Percentiles rank a stretch among this genome's conserved stretches.
These are phyloP conservation scores for Skeletonema potamos DNA, from an alignment of 108 stramenopile species.

Conservation along the genomic window DNA sequence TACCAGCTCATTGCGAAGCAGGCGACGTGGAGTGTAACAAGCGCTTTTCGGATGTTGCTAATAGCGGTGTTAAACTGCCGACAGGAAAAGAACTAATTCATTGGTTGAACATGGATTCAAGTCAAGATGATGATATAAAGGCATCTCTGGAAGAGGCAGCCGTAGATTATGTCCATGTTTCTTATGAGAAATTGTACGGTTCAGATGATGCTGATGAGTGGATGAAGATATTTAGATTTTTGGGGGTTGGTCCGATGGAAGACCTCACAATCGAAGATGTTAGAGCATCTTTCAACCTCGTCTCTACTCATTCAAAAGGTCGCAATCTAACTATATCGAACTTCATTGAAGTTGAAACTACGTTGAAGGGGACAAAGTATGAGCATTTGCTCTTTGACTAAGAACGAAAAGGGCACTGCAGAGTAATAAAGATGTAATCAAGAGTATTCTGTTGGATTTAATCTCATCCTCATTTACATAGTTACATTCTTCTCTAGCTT, in stretches of 20 bases:
- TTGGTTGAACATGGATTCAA: background rate
- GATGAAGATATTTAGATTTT: conserved; percentile 17
- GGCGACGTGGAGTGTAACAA: background rate
- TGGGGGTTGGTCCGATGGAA: conserved; percentile 6
- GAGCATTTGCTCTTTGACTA: background rate
- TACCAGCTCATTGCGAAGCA: background rate
- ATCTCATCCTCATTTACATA: no score
- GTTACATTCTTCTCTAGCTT: no score
- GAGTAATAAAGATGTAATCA: no score
- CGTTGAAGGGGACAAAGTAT: background rate
- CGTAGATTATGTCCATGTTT: conserved; percentile 14
- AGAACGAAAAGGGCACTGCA: no score
- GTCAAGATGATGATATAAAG: background rate
- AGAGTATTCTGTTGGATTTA: no score
- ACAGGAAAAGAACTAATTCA: background rate
- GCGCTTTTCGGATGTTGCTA: background rate
- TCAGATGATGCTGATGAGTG: conserved; percentile 7
- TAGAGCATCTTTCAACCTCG: background rate
- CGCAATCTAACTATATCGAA: background rate
- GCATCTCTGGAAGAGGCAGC: background rate
- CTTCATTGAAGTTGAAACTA: background rate
- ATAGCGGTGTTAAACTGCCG: background rate
- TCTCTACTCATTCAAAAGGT: background rate
- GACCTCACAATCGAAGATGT: conserved; percentile 3
- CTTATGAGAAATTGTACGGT: conserved; percentile 15